Evolutionary conservation across 2,329 filamentous ascomycete genomes (phyloP).

Genomic region (Chaetoscypha palmicola): DNA sequence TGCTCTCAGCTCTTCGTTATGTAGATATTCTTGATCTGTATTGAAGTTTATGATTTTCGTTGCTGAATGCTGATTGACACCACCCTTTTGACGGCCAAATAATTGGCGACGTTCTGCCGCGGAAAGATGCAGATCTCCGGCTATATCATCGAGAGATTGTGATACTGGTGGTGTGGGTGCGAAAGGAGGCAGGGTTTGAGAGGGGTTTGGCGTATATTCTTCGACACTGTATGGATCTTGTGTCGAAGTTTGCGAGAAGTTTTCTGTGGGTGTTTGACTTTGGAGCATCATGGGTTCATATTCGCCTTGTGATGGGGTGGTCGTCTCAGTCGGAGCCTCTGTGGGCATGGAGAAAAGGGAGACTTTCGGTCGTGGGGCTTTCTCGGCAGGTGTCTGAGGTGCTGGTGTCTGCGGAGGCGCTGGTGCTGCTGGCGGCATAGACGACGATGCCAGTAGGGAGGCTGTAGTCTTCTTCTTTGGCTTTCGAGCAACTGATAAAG

Average conservation of each 20-base stretch:
- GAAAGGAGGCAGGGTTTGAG: slow-evolving; percentile 19
- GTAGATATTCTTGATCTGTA: slow-evolving; percentile 77
- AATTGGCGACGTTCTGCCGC: slow-evolving; percentile 72
- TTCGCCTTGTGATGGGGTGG: slow-evolving; percentile 18
- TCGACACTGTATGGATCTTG: slow-evolving; percentile 17
- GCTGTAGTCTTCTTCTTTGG: slow-evolving; percentile 56
- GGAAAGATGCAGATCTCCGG: slow-evolving; percentile 71
- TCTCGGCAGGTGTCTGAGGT: slow-evolving; percentile 22
- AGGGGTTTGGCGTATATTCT: slow-evolving; percentile 26
- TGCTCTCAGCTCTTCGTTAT: slow-evolving; percentile 71
- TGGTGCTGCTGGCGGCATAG: slow-evolving; percentile 17
- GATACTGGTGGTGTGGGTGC: slow-evolving; percentile 25
- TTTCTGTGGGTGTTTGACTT: slow-evolving; percentile 22
- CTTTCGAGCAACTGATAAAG: slow-evolving; percentile 75
- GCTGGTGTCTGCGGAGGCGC: slow-evolving; percentile 17
- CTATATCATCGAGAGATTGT: slow-evolving; percentile 63
- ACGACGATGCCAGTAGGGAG: slow-evolving; percentile 20
- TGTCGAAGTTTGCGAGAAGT: slow-evolving; percentile 12
- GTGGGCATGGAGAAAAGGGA: slow-evolving; percentile 62
- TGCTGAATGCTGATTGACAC: slow-evolving; percentile 34
- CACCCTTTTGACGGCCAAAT: slow-evolving; percentile 60
- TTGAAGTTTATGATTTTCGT: slow-evolving; percentile 79
- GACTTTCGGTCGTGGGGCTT: slow-evolving; percentile 49
- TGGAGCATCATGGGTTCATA: slow-evolving; percentile 47
- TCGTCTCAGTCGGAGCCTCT: slow-evolving; percentile 27